Evolutionary conservation across 2,329 filamentous ascomycete species (phyloP), one percentile per base, ranked within the genome.

Genomic region (Coniochaeta ligniaria): DNA sequence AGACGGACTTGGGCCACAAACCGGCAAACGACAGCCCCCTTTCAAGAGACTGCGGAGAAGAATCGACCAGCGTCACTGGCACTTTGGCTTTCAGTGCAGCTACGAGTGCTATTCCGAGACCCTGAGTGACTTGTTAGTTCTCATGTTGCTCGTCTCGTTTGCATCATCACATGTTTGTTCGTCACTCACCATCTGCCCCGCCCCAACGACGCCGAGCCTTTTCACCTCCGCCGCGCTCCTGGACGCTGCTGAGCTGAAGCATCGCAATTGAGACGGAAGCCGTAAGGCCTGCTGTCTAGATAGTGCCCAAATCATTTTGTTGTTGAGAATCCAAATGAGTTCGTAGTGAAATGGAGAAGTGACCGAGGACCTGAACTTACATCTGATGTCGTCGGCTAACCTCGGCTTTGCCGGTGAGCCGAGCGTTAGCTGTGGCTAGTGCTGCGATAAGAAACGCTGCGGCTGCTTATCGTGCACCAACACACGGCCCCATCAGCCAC

Each of bases 101-200:
- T 55, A 99, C 94, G 17, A 99, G 85, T 58, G 95, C 95, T 73
- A 99, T 99, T 62, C 95, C 95, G 52, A 99, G 80, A 62, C 95
- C 95, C 94, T 98, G 68, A 50, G 20, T 56, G 36, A 14, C 43
- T n/a, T 60, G 56, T 54, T 59, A 35, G 20, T 43, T 36, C 8
- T 36, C 43, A 38, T 43, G 26, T 59, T 55, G 57, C 50, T 61
- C 20, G 22, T 56, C 3, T 31, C n/a, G 35, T 65, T 76, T 72
- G 74, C 75, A 75, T 78, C 75, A 65, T 61, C 69, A 68, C 38
- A 50, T 60, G 20, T 57, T 16, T 17, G 6, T 2, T 14, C 20
- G 24, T n/a, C 52, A 72, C 81, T 71, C 76, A 96, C 93, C 93
- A 98, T 97, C 74, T 98, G 95, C 31, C 95, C 95, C 59, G 94